A percentile compares a stretch with the other conserved stretches of the same genome.
These are phyloP conservation scores for Coleophoma cylindrospora DNA, from an alignment of 2,329 filamentous ascomycete genomes.

Conservation along the genomic window DNA sequence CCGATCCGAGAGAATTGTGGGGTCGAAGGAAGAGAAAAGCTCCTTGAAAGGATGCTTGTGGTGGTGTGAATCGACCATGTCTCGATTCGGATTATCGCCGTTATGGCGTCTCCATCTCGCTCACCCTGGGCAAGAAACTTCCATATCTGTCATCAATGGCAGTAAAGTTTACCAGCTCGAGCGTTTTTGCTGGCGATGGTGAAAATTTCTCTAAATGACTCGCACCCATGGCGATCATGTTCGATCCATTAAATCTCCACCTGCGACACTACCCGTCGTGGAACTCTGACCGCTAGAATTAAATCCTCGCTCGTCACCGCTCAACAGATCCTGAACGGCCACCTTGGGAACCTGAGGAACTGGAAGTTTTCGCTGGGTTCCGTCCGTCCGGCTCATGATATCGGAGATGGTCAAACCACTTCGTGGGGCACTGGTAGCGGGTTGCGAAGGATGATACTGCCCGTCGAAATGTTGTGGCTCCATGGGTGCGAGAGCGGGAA, in stretches of 20 bases:
- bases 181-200: not conserved
- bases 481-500: slow-evolving; percentile 64
- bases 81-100: not conserved
- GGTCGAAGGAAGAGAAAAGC: not conserved
- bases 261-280: slow-evolving; percentile 70
- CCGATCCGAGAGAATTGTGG: not conserved
- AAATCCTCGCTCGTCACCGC: slow-evolving; percentile 49
- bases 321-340: slow-evolving; percentile 78
- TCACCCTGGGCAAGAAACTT: not conserved
- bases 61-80: not conserved
- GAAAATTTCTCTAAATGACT: not conserved
- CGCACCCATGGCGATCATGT: slow-evolving; percentile 22
- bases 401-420: slow-evolving; percentile 80
- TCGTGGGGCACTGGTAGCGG: slow-evolving; percentile 37
- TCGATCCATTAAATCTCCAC: slow-evolving; percentile 61
- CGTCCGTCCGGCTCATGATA: slow-evolving; percentile 86
- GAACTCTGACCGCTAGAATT: slow-evolving; percentile 74
- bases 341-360: slow-evolving; percentile 89
- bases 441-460: slow-evolving; percentile 43
- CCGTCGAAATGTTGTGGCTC: slow-evolving; percentile 38
- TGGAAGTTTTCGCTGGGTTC: slow-evolving; percentile 83
- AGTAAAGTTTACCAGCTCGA: not conserved
- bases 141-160: not conserved
- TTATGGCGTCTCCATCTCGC: not conserved
- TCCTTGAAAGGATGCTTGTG: not conserved